phyloP scores from a whole-genome alignment of 768 basidiomycete genomes.

The Phlebiopsis gigantea region DNA sequence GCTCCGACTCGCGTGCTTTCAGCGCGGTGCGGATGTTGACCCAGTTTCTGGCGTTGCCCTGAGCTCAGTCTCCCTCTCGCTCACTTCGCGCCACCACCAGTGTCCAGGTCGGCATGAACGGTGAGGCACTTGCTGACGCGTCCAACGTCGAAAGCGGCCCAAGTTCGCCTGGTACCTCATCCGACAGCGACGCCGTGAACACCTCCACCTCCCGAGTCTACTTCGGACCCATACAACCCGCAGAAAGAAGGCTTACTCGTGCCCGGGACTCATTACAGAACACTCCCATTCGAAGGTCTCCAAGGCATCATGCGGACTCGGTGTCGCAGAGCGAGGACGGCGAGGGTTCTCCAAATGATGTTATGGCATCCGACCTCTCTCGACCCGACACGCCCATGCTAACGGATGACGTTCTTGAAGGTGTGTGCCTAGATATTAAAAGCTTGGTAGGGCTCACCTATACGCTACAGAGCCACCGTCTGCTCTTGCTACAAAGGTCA shows the following conservation, averaged over 20 bases:
- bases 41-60: background rate
- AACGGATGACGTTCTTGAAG: conserved; percentile 13
- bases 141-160: conserved; percentile 7
- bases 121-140: conserved; percentile 10
- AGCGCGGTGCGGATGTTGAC: background rate
- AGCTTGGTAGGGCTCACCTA: background rate
- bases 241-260: conserved; percentile 42
- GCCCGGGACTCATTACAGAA: conserved; percentile 25
- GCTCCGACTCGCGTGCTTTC: background rate
- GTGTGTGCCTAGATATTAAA: conserved; percentile 30
- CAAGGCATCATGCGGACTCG: conserved; percentile 40
- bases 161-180: conserved; percentile 7
- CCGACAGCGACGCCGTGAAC: conserved; percentile 23
- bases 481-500: conserved; percentile 57
- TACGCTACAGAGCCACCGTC: conserved; percentile 54
- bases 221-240: conserved; percentile 48
- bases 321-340: conserved; percentile 13
- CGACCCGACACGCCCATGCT: conserved; percentile 3
- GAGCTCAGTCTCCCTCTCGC: background rate
- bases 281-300: conserved; percentile 42
- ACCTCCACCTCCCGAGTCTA: conserved; percentile 40
- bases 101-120: conserved; percentile 13
- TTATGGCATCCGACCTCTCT: conserved; percentile 7
- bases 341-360: background rate
- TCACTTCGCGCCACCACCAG: background rate